Evolutionary conservation across 768 basidiomycete genomes (phyloP).

Genomic region (Xanthoconium stramineum): DNA sequence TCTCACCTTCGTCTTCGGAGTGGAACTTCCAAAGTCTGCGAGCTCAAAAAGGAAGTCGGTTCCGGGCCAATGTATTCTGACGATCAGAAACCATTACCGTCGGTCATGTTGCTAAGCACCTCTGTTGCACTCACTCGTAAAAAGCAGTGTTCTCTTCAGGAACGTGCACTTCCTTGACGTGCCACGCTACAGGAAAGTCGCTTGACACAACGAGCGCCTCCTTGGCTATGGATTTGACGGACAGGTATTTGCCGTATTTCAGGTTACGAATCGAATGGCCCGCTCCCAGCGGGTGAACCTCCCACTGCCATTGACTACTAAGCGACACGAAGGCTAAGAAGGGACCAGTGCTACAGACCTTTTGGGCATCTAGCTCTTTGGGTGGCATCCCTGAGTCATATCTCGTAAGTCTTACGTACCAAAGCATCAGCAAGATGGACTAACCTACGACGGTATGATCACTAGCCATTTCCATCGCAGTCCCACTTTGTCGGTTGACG

Average conservation of each 20-base stretch:
- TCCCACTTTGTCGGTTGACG: conserved; percentile 31
- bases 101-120: background rate
- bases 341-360: conserved; percentile 10
- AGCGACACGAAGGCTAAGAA: background rate
- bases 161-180: conserved; percentile 24
- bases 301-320: conserved; percentile 21
- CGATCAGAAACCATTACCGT: background rate
- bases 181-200: conserved; percentile 30
- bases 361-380: conserved; percentile 27
- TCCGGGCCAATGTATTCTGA: conserved; percentile 31
- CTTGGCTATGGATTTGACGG: conserved; percentile 24
- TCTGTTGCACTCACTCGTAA: conserved; percentile 20
- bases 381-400: conserved; percentile 27
- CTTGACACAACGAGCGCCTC: conserved; percentile 23
- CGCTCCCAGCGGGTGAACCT: conserved; percentile 27
- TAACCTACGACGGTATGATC: conserved; percentile 24
- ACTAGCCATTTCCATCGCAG: conserved; percentile 28
- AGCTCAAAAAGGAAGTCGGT: conserved; percentile 27
- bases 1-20: conserved; percentile 30
- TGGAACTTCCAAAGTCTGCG: conserved; percentile 22
- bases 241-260: conserved; percentile 30
- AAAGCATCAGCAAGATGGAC: background rate
- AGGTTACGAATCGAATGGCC: conserved; percentile 31
- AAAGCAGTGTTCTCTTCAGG: conserved; percentile 27
- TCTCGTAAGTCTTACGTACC: background rate